These are phyloP conservation scores for Pichia occidentalis DNA, from an alignment of 805 yeast species.

Conservation along the genomic window DNA sequence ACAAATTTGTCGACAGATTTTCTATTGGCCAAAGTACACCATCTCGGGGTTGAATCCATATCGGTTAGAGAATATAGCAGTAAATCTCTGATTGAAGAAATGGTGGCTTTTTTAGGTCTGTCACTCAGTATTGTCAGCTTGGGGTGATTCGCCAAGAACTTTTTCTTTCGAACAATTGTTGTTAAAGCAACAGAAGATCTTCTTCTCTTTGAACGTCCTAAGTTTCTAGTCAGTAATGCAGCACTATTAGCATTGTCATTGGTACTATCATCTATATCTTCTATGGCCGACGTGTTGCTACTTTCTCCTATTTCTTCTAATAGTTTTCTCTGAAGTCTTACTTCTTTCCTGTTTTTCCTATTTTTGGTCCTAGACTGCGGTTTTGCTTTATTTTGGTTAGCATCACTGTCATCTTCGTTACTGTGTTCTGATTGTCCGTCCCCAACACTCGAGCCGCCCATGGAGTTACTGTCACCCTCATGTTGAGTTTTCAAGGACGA, in stretches of 20 bases:
- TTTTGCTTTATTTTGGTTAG: too few species aligned
- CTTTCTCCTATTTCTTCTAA: neutral
- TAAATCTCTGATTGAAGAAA: conserved; percentile 42
- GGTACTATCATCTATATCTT: neutral
- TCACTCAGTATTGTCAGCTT: conserved; percentile 11
- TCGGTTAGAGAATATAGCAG: conserved; percentile 37
- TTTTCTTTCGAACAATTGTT: conserved; percentile 27
- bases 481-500: conserved; percentile 7
- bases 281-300: conserved; percentile 4
- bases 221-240: neutral
- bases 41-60: conserved; percentile 37
- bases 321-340: neutral
- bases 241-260: neutral
- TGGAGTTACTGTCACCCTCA: neutral
- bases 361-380: too few species aligned
- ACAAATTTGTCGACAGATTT: conserved; percentile 47
- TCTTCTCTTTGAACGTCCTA: conserved; percentile 28
- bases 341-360: conserved; percentile 19
- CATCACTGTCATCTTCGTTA: neutral
- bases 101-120: conserved; percentile 24
- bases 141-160: conserved; percentile 24
- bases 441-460: too few species aligned
- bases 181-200: conserved; percentile 33
- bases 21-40: conserved; percentile 46
- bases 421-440: too few species aligned